phyloP scores from a whole-genome alignment of 495 filamentous ascomycete genomes.

The Penicillium nucicola region DNA sequence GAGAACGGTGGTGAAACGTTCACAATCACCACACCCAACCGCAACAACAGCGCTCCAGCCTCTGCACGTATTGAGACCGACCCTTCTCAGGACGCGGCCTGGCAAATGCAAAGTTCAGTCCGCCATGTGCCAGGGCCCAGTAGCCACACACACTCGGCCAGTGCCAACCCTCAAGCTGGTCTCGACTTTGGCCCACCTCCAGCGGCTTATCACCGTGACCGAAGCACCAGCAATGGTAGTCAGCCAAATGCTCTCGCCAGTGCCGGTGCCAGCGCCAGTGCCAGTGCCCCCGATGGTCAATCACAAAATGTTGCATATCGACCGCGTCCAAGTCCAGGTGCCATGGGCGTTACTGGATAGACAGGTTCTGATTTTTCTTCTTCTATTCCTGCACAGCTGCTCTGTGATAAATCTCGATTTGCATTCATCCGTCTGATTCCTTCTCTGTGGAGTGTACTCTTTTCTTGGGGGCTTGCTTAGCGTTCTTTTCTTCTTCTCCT shows the following conservation, averaged over 20 bases:
- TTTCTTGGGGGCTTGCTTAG: constrained; percentile 32
- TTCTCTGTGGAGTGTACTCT: constrained; percentile 9
- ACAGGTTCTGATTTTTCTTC: constrained; percentile 11
- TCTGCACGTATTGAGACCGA: constrained; percentile 73
- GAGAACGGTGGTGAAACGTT: constrained; percentile 56
- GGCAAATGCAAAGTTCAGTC: constrained; percentile 79
- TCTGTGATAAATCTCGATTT: constrained; percentile 16
- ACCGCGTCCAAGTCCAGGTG: constrained; percentile 37
- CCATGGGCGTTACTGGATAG: constrained; percentile 47
- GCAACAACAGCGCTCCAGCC: constrained; percentile 36
- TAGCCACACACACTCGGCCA: constrained; percentile 36
- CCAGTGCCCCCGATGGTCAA: constrained; percentile 26
- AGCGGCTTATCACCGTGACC: constrained; percentile 32
- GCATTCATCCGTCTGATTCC: constrained; percentile 17
- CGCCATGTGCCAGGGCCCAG: constrained; percentile 68
- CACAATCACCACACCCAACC: constrained; percentile 38
- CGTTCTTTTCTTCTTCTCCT: constrained; percentile 26
- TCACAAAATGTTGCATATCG: constrained; percentile 39
- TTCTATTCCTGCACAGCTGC: constrained; percentile 18
- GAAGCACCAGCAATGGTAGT: constrained; percentile 42
- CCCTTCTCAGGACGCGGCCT: constrained; percentile 63
- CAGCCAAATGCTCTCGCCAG: too few relatives aligned
- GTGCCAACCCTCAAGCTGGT: constrained; percentile 23
- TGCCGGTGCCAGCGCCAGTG: too few relatives aligned
- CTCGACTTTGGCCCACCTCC: constrained; percentile 30